Evolutionary conservation across 495 filamentous ascomycete genomes (phyloP).

Genomic region (Xylaria telfairii): DNA sequence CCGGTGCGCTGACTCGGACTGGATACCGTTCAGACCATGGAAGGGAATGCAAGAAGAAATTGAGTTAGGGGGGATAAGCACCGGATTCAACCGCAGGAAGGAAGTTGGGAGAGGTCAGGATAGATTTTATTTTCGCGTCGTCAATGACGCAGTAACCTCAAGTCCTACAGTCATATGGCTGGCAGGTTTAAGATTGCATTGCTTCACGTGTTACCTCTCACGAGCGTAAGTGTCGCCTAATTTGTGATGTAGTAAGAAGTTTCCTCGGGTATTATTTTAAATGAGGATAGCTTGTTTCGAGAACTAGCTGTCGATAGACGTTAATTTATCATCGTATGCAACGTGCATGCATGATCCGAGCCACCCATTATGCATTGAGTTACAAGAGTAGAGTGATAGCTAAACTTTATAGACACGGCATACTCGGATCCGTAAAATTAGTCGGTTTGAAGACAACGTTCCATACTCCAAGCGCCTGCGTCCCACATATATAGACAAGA

Average conservation of each 20-base stretch:
- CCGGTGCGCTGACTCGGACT: slow-evolving; percentile 21
- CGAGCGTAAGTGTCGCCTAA: neutral
- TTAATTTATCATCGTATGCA: neutral
- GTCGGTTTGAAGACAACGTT: neutral
- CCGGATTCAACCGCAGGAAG: neutral
- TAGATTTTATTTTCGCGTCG: slow-evolving; percentile 20
- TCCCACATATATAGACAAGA: neutral
- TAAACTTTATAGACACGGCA: neutral
- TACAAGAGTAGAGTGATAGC: neutral
- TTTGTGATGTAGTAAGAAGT: slow-evolving; percentile 5
- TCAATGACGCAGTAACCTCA: neutral
- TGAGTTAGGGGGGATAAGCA: neutral
- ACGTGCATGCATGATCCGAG: neutral
- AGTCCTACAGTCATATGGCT: slow-evolving; percentile 21
- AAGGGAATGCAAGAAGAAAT: neutral
- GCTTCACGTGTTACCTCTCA: slow-evolving; percentile 11
- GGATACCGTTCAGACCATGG: slow-evolving; percentile 17
- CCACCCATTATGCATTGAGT: neutral
- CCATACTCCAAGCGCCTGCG: slow-evolving; percentile 8
- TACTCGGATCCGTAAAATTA: neutral
- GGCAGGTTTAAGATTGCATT: slow-evolving; percentile 27
- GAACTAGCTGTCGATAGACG: neutral
- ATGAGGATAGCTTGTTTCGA: neutral
- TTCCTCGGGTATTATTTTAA: neutral
- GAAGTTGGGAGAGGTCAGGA: slow-evolving; percentile 1